Conservation (phyloP, 73 alveolate genomes). For the Paramecium caudatum region DNA sequence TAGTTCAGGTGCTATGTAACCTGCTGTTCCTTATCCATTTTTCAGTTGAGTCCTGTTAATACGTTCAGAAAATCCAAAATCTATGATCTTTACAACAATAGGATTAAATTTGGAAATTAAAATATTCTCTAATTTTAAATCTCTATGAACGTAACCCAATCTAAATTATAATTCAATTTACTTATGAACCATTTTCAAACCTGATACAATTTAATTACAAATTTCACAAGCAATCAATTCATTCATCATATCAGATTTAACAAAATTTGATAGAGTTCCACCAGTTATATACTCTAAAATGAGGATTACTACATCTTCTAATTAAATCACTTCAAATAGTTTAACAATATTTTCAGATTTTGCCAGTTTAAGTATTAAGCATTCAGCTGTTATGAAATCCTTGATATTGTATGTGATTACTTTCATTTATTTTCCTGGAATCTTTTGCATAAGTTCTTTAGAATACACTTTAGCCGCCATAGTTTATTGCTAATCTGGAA, state of each 20-base stretch:
- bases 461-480: conserved; percentile 54
- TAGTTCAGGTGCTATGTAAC: conserved; percentile 58
- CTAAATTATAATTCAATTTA: background rate
- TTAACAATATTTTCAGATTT: background rate
- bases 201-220: background rate
- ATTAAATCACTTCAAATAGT: conserved; percentile 5
- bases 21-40: conserved; percentile 63
- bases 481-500: background rate
- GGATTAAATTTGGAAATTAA: background rate
- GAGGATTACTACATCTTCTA: conserved; percentile 56
- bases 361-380: background rate
- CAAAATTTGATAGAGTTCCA: background rate
- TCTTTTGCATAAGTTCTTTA: background rate
- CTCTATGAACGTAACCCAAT: conserved; percentile 57
- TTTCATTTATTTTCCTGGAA: background rate
- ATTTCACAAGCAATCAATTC: background rate
- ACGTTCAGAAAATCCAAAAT: conserved; percentile 58
- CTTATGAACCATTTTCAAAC: conserved; percentile 1
- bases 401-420: background rate
- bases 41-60: conserved; percentile 2
- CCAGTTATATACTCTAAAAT: conserved; percentile 37
- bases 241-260: background rate
- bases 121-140: conserved; percentile 54
- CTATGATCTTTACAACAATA: background rate
- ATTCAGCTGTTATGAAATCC: conserved; percentile 36